Base-by-base conservation (phyloP, 139 green algal genomes). In the Ettlia oleoabundans region DNA sequence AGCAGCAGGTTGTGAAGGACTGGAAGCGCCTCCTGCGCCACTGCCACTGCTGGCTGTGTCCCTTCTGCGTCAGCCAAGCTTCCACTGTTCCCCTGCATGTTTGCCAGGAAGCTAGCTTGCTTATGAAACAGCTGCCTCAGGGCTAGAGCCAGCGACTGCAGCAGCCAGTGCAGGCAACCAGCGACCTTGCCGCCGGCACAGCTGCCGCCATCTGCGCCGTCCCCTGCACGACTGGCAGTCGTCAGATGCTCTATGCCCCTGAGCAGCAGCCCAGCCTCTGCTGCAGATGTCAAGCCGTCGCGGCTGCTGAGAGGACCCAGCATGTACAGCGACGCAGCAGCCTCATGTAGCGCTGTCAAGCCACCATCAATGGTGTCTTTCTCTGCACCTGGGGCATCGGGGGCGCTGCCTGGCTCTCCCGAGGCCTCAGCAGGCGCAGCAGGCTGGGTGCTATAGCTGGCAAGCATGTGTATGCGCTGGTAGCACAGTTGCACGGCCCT, bases 211-310 rank as follows among this genome's bases (percentile, higher is more conserved):
- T 3, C 22, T 28, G 5, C 2, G 32, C 47, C 40, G 51, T 28
- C 5, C 6, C 28, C 35, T 32, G 7, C 3, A 72, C 3, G 10
- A 24, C 73, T 52, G 53, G 33, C 51, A 66, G 58, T 37, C 24
- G 21, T 13, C 58, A 67, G 15, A 30, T 32, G 22, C 58, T 30
- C 58, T 37, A 67, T n/a, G 38, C 28, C 42, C n/a, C 10, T n/a
- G 4, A 81, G 58, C 55, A 81, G 75, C 58, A 81, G 75, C 4
- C 38, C 28, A 2, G 75, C 58, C 58, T 81, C 73, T 35, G 73
- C 73, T 5, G 38, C 22, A 2, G 55, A 32, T 5, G 38, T 42
- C 8, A 28, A 13, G 10, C 21, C 2, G 40, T 61, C 58, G 2
- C 51, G 3, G 7, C n/a, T 7, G 75, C 75, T 81, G 15, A 81